Percentiles rank a stretch among this genome's conserved stretches.
Evolutionary conservation across 495 filamentous ascomycete genomes (phyloP).

Genomic region (Cercophora scortea): DNA sequence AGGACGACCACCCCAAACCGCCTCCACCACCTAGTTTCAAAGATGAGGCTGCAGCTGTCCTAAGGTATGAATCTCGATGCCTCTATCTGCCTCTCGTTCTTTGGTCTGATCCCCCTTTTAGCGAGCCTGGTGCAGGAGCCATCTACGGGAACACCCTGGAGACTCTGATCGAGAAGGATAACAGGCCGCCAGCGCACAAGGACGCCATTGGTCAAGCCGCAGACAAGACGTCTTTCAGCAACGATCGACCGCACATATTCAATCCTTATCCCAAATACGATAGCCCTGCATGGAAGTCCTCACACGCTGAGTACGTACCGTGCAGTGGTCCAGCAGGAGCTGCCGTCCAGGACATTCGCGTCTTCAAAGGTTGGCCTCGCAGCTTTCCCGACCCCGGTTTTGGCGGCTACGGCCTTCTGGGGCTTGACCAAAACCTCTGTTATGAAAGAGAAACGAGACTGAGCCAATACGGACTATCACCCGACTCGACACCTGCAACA

Average conservation of each 20-base stretch:
- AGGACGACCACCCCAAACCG: too few relatives aligned
- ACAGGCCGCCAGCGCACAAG: conserved; percentile 13
- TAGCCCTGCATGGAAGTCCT: conserved; percentile 20
- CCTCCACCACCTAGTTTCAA: too few relatives aligned
- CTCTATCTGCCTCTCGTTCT: too few relatives aligned
- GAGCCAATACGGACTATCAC: conserved; percentile 69
- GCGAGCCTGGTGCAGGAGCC: conserved; percentile 24
- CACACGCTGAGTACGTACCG: conserved; percentile 22
- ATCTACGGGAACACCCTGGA: conserved; percentile 43
- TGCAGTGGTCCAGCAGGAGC: conserved; percentile 30
- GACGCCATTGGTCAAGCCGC: conserved; percentile 16
- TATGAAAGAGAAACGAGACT: conserved; percentile 85
- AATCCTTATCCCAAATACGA: conserved; percentile 45
- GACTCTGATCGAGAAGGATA: conserved; percentile 24
- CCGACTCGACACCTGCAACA: conserved; percentile 34
- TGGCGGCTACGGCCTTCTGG: conserved; percentile 67
- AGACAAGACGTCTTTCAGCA: conserved; percentile 18
- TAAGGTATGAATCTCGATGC: too few relatives aligned
- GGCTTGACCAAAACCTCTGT: conserved; percentile 73
- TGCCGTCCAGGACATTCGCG: conserved; percentile 26
- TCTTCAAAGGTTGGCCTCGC: conserved; percentile 53
- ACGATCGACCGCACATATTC: conserved; percentile 29
- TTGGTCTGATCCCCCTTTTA: not conserved
- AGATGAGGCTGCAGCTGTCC: too few relatives aligned
- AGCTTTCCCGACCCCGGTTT: conserved; percentile 71